phyloP scores from a whole-genome alignment of 176 grass and related monocot species.

The Oryza coarctata region DNA sequence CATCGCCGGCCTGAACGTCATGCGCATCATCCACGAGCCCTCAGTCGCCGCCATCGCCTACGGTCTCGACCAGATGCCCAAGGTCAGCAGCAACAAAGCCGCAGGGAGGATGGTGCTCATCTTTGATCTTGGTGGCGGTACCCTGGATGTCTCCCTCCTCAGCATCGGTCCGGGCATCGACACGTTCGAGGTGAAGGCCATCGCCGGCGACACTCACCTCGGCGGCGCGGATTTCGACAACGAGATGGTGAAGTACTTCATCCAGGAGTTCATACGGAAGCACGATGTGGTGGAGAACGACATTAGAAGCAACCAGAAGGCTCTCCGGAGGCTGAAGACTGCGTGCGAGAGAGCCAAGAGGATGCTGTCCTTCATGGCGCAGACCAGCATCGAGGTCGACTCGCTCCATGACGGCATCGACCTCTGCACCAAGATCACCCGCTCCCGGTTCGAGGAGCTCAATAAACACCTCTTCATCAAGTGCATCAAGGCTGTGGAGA shows the following conservation, averaged over 20 bases:
- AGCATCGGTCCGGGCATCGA: neutral
- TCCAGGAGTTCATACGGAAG: slow-evolving; percentile 53
- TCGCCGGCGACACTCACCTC: slow-evolving; percentile 41
- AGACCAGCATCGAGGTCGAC: slow-evolving; percentile 50
- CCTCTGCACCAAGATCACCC: slow-evolving; percentile 28
- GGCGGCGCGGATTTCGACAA: slow-evolving; percentile 41
- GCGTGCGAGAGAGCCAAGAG: too few species aligned
- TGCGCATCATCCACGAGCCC: too few species aligned
- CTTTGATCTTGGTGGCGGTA: too few species aligned
- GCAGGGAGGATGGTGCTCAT: too few species aligned
- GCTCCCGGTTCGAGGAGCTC: slow-evolving; percentile 73
- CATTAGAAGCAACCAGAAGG: slow-evolving; percentile 40
- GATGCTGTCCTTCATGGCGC: slow-evolving; percentile 25
- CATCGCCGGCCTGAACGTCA: too few species aligned
- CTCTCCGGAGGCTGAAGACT: slow-evolving; percentile 19
- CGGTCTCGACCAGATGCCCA: too few species aligned
- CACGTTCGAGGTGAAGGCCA: slow-evolving; percentile 34
- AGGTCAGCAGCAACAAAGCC: too few species aligned
- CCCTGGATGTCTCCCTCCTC: slow-evolving; percentile 50
- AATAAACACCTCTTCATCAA: slow-evolving; percentile 94
- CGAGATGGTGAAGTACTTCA: slow-evolving; percentile 49
- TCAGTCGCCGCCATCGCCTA: too few species aligned
- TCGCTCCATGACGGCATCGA: slow-evolving; percentile 36
- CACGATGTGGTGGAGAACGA: slow-evolving; percentile 14
- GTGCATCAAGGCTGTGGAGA: slow-evolving; percentile 86